phyloP scores from a whole-genome alignment of 139 green algal species.

The Coccomyxa sp. region DNA sequence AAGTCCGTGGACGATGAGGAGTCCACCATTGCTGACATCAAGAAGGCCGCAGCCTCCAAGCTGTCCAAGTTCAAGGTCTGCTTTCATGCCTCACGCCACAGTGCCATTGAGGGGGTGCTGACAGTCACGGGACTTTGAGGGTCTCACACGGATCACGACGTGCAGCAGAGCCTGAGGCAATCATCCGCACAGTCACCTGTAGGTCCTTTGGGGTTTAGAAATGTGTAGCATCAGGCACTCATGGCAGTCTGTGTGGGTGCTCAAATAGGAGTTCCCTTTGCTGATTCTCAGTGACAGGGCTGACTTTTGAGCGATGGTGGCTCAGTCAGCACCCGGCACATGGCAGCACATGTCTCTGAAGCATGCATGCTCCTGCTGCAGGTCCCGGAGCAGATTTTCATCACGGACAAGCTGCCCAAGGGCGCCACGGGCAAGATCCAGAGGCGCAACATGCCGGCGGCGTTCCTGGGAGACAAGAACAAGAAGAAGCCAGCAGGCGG shows the following conservation, averaged over 20 bases:
- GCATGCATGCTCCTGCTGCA: too few relatives aligned
- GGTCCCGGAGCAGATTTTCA: conserved; percentile 54
- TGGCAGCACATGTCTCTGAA: too few relatives aligned
- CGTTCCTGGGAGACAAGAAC: conserved; percentile 32
- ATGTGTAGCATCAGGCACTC: not conserved
- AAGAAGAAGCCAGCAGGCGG: conserved; percentile 1
- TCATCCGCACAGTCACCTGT: too few relatives aligned
- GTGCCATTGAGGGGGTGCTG: too few relatives aligned
- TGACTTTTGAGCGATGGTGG: too few relatives aligned
- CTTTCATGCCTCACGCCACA: too few relatives aligned
- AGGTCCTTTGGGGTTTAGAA: not conserved
- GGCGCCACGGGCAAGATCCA: conserved; percentile 85
- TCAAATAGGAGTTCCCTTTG: not conserved
- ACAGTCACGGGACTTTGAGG: too few relatives aligned
- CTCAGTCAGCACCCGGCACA: too few relatives aligned
- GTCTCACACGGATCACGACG: too few relatives aligned
- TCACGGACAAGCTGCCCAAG: conserved; percentile 69
- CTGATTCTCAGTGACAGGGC: not conserved
- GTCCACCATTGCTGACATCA: conserved; percentile 32
- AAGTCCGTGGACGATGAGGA: conserved; percentile 20
- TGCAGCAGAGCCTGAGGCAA: too few relatives aligned
- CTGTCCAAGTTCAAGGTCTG: conserved; percentile 79
- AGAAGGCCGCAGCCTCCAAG: conserved; percentile 25
- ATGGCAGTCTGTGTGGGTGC: not conserved
- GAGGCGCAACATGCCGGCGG: conserved; percentile 62